phyloP scores from a whole-genome alignment of 2,329 filamentous ascomycete genomes.

The Neodidymelliopsis sp. region DNA sequence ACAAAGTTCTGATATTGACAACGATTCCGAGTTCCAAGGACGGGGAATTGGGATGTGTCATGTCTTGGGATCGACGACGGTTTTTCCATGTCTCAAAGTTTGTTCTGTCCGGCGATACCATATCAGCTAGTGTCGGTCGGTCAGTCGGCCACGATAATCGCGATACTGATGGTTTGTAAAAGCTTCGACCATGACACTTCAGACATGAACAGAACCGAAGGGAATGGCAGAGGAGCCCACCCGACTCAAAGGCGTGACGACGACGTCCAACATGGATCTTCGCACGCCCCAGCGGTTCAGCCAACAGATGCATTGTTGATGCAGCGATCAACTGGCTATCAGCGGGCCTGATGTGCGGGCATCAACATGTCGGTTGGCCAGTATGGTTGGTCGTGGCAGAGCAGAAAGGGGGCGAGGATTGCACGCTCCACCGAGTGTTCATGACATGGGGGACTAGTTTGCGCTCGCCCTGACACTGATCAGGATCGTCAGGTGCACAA shows the following conservation, averaged over 20 bases:
- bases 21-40: not conserved
- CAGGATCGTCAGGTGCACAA: not conserved
- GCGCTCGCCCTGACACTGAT: not conserved
- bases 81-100: not conserved
- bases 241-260: no score
- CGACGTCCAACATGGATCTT: conserved; percentile 8
- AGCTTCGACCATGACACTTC: no score
- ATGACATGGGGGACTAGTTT: conserved; percentile 1
- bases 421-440: conserved; percentile 1
- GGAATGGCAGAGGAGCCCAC: no score
- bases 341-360: conserved; percentile 8
- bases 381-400: conserved; percentile 3
- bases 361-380: conserved; percentile 3
- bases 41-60: conserved; percentile 2
- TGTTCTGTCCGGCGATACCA: conserved; percentile 3
- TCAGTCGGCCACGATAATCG: no score
- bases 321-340: not conserved
- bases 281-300: conserved; percentile 15
- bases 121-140: conserved; percentile 1
- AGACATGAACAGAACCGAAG: conserved; percentile 1
- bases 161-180: no score
- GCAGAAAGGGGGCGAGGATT: conserved; percentile 9
- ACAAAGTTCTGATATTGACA: not conserved
- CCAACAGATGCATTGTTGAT: not conserved
- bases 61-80: not conserved